Evolutionary conservation across 495 filamentous ascomycete species (phyloP).

Genomic region (Niebla homalea): DNA sequence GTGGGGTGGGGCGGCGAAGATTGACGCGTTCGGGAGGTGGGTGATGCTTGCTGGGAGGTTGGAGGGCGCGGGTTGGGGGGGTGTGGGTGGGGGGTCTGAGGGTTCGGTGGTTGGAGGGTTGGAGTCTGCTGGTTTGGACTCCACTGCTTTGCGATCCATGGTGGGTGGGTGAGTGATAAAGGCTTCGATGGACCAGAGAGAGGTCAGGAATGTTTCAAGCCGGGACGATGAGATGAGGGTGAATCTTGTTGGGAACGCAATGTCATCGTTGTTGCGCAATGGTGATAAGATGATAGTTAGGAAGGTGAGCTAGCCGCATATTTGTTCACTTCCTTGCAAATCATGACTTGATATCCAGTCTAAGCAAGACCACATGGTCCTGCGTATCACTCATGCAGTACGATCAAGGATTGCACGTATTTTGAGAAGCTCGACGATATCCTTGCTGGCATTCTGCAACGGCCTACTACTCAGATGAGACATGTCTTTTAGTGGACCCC

Average conservation of each 20-base stretch:
- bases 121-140: too few relatives aligned
- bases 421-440: too few relatives aligned
- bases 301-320: not conserved
- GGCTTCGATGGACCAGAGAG: not conserved
- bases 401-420: too few relatives aligned
- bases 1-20: conserved; percentile 32
- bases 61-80: not conserved
- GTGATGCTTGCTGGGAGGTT: not conserved
- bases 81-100: not conserved
- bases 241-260: not conserved
- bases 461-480: too few relatives aligned
- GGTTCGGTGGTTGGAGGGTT: not conserved
- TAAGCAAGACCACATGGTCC: too few relatives aligned
- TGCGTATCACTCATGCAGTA: too few relatives aligned
- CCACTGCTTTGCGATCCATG: not conserved
- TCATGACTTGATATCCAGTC: too few relatives aligned
- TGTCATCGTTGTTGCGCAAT: not conserved
- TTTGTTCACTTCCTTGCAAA: too few relatives aligned
- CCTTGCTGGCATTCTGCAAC: too few relatives aligned
- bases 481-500: too few relatives aligned
- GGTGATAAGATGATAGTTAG: not conserved
- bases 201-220: not conserved
- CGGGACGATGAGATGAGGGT: not conserved
- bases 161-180: not conserved
- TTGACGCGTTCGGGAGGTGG: not conserved